Conservation (phyloP, 2,329 filamentous ascomycete genomes). For the Ascochyta fabae region DNA sequence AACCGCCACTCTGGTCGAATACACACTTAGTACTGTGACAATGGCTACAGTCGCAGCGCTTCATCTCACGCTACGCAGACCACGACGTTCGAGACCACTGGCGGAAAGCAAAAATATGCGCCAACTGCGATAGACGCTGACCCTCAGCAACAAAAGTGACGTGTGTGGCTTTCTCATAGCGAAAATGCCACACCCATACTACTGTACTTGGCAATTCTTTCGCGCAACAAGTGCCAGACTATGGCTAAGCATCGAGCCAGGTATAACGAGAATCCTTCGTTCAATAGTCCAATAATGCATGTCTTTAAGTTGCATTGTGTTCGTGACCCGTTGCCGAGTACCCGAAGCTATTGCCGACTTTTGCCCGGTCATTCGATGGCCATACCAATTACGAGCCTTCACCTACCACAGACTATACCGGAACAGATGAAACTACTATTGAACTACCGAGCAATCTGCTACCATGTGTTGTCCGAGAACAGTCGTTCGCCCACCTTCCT, state of each 20-base stretch:
- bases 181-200: neutral
- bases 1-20: constrained; percentile 1
- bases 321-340: constrained; percentile 6
- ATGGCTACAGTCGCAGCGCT: neutral
- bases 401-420: neutral
- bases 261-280: neutral
- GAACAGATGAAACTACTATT: neutral
- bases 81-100: constrained; percentile 6
- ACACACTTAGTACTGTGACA: neutral
- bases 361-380: constrained; percentile 12
- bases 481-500: constrained; percentile 12
- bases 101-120: neutral
- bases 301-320: neutral
- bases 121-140: constrained; percentile 4
- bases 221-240: neutral
- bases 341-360: constrained; percentile 11
- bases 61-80: neutral
- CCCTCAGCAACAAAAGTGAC: constrained; percentile 7
- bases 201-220: neutral
- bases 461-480: constrained; percentile 4
- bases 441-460: neutral
- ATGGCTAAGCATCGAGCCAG: neutral
- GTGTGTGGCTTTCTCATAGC: constrained; percentile 6
- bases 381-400: neutral
- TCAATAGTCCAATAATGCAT: neutral